Conservation (phyloP, 306 rosid species). For the Carpinus viminea region DNA sequence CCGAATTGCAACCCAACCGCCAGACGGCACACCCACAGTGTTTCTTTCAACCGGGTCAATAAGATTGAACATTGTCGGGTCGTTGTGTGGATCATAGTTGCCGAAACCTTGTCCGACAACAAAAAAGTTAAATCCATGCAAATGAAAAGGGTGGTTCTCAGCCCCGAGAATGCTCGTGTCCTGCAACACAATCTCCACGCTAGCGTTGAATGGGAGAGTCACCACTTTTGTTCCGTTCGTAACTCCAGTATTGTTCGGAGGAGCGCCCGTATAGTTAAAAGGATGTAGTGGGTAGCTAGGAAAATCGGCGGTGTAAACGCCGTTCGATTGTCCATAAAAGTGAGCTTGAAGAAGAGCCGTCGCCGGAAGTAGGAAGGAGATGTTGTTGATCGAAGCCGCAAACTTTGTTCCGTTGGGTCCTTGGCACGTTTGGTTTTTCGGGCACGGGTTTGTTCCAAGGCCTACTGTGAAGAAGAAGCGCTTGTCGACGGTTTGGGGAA, state of each 20-base stretch:
- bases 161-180: conserved; percentile 25
- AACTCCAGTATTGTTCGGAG: conserved; percentile 17
- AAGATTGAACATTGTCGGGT: conserved; percentile 21
- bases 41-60: conserved; percentile 19
- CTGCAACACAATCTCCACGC: conserved; percentile 25
- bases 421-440: conserved; percentile 16
- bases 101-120: conserved; percentile 24
- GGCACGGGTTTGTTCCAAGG: conserved; percentile 18
- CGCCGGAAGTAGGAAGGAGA: conserved; percentile 3
- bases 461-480: conserved; percentile 22
- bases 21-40: conserved; percentile 22
- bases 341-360: conserved; percentile 26
- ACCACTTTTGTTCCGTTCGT: conserved; percentile 15
- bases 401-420: conserved; percentile 20
- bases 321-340: conserved; percentile 3
- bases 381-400: conserved; percentile 19
- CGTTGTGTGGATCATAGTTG: conserved; percentile 4
- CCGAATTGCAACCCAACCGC: conserved; percentile 25
- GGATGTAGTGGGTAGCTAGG: background rate
- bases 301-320: conserved; percentile 3
- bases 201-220: conserved; percentile 9
- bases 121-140: conserved; percentile 24
- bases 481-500: conserved; percentile 7
- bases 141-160: conserved; percentile 22
- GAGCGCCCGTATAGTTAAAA: conserved; percentile 12